Evolutionary conservation across 805 yeast genomes (phyloP).

Genomic region (Yamadazyma scolyti): DNA sequence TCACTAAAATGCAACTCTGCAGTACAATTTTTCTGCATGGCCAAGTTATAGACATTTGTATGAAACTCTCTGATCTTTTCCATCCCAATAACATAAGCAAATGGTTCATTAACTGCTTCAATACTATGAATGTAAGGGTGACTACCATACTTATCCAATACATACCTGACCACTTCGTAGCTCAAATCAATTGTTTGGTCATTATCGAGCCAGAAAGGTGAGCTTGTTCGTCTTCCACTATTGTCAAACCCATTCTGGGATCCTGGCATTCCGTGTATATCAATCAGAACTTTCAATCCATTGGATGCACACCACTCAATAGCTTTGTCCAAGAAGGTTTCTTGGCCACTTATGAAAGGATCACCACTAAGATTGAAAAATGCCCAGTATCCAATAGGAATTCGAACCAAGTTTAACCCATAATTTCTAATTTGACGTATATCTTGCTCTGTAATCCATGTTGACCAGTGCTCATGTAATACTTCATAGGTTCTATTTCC

Average conservation of each 20-base stretch:
- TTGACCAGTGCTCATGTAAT: slow-evolving; percentile 52
- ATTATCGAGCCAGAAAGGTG: slow-evolving; percentile 33
- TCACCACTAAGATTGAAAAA: slow-evolving; percentile 48
- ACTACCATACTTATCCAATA: slow-evolving; percentile 34
- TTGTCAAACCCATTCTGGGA: slow-evolving; percentile 88
- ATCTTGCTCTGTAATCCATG: slow-evolving; percentile 59
- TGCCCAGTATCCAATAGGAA: slow-evolving; percentile 86
- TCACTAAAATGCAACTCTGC: slow-evolving; percentile 59
- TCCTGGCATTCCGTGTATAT: slow-evolving; percentile 80
- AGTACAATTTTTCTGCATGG: slow-evolving; percentile 24
- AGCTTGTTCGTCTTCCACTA: slow-evolving; percentile 56
- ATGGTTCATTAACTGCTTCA: slow-evolving; percentile 40
- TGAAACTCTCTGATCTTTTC: slow-evolving; percentile 23
- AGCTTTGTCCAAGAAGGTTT: slow-evolving; percentile 59
- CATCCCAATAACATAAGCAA: slow-evolving; percentile 20
- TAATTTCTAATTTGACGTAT: slow-evolving; percentile 45
- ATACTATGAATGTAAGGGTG: slow-evolving; percentile 35
- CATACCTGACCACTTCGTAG: slow-evolving; percentile 26
- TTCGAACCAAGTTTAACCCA: slow-evolving; percentile 66
- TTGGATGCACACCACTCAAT: slow-evolving; percentile 63
- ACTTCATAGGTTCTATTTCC: slow-evolving; percentile 43
- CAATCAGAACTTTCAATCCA: slow-evolving; percentile 67
- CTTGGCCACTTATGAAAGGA: slow-evolving; percentile 69
- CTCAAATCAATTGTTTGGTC: slow-evolving; percentile 26
- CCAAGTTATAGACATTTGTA: slow-evolving; percentile 29